Base-by-base conservation (phyloP, 2,329 filamentous ascomycete genomes). In the Ilyonectria mors-panacis region DNA sequence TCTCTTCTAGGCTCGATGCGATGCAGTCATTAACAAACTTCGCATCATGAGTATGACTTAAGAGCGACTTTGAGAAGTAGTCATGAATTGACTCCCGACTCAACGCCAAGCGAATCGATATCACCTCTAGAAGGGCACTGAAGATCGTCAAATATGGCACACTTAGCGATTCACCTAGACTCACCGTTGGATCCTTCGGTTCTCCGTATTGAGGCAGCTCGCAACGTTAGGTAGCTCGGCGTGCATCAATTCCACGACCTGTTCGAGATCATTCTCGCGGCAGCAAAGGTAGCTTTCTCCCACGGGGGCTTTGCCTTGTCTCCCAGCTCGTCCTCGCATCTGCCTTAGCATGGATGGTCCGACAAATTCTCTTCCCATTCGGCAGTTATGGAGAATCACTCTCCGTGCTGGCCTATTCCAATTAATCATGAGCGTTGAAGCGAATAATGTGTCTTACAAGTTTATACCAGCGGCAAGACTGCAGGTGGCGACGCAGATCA, bases 391-490 rank as follows among this genome's bases (percentile, higher is more conserved):
- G 28, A 93, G 85, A 65, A 95, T 93, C 1, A 95, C 93, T 70
- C 93, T 85, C 59, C 93, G 85, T 8, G 93, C 93, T 15, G 87
- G 87, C 15, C 83, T 84, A 28, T 44, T 2, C 10, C 21, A 10
- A 33, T 51, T 77, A 28, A 76, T 70, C 30, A 50, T 51, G 28
- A 28, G 17, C 39, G 19, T 19, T 5, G 30, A 7, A 8, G 12
- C 2, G 35, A 39, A 15, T 13, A 28, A 42, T 37, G 9, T 6
- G 10, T 28, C 17, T 64, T 67, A 85, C 75, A 95, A 81, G 78
- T 95, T 94, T 65, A 95, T 93, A n/a, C 93, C 93, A 15, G 92
- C 93, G n/a, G 93, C 93, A 63, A 95, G 85, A 76, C 92, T 94
- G 74, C 92, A 94, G 2, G 93, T 95, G 42, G 93, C 93, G 17